Evolutionary conservation across 1,139 yeast genomes (phyloP).

Genomic region (Kurtzmaniella quercitrusa): DNA sequence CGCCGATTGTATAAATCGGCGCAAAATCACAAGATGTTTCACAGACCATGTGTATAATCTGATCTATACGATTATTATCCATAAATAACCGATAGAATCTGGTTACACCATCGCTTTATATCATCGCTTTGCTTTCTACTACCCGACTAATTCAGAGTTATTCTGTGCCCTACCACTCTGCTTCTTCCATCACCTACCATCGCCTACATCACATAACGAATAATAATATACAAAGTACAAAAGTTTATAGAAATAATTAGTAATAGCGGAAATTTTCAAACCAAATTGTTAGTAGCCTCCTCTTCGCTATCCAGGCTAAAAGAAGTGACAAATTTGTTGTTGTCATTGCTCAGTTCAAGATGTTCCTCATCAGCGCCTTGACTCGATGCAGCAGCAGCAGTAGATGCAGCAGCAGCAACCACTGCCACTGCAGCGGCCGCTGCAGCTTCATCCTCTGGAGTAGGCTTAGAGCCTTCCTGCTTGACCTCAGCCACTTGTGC

Average conservation of each 20-base stretch:
- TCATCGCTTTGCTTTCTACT: no score
- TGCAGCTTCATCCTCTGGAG: constrained; percentile 1
- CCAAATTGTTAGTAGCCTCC: constrained; percentile 2
- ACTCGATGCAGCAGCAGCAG: not conserved
- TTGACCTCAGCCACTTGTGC: not conserved
- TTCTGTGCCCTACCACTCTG: no score
- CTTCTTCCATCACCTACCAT: no score
- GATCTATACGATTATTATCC: no score
- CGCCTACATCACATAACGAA: not conserved
- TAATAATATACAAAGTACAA: not conserved
- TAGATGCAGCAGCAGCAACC: not conserved
- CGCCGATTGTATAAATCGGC: no score
- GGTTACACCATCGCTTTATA: no score
- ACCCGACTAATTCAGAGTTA: no score
- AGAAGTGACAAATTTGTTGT: constrained; percentile 4
- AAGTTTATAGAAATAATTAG: not conserved
- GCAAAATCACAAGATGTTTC: no score
- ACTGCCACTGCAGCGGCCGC: constrained; percentile 2
- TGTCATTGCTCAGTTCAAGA: not conserved
- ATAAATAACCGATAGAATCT: no score
- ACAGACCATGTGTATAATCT: no score
- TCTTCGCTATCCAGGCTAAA: constrained; percentile 7
- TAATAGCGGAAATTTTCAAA: not conserved
- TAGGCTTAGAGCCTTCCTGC: not conserved
- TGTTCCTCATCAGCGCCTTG: not conserved